Conservation (phyloP, 441 rosid species). For the Erodium moschatum region DNA sequence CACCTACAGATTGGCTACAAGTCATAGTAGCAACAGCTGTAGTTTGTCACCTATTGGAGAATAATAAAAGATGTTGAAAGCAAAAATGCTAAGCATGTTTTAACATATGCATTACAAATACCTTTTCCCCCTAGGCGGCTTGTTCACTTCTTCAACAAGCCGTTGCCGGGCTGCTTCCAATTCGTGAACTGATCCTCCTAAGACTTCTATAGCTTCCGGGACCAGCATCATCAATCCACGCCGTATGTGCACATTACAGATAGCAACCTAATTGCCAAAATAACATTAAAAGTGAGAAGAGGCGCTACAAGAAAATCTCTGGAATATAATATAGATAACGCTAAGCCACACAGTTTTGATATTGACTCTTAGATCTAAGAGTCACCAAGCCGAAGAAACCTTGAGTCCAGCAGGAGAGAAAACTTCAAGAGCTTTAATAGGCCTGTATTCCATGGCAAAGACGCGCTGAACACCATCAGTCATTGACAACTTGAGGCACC, state of each 20-base stretch:
- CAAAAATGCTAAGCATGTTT: slow-evolving; percentile 3
- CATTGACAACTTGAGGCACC: slow-evolving; percentile 84
- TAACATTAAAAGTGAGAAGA: not conserved
- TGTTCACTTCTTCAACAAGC: slow-evolving; percentile 72
- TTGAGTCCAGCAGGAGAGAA: slow-evolving; percentile 73
- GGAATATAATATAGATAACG: no score
- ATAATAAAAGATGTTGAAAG: slow-evolving; percentile 10
- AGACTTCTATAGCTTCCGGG: slow-evolving; percentile 71
- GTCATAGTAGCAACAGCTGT: not conserved
- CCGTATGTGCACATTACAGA: slow-evolving; percentile 64
- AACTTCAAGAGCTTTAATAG: slow-evolving; percentile 71
- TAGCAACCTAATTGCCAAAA: slow-evolving; percentile 47
- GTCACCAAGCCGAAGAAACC: slow-evolving; percentile 34
- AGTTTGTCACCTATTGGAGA: not conserved
- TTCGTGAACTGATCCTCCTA: slow-evolving; percentile 78
- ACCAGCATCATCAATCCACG: slow-evolving; percentile 79
- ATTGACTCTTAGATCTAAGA: not conserved
- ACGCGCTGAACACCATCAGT: slow-evolving; percentile 89
- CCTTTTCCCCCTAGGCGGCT: slow-evolving; percentile 95
- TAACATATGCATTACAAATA: slow-evolving; percentile 21
- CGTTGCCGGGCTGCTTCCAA: slow-evolving; percentile 63
- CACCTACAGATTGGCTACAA: not conserved
- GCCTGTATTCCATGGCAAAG: slow-evolving; percentile 86
- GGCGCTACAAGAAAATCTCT: no score
- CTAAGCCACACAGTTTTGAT: not conserved